Evolutionary conservation across 495 filamentous ascomycete genomes (phyloP).

Genomic region (Penicillium bialowiezense): DNA sequence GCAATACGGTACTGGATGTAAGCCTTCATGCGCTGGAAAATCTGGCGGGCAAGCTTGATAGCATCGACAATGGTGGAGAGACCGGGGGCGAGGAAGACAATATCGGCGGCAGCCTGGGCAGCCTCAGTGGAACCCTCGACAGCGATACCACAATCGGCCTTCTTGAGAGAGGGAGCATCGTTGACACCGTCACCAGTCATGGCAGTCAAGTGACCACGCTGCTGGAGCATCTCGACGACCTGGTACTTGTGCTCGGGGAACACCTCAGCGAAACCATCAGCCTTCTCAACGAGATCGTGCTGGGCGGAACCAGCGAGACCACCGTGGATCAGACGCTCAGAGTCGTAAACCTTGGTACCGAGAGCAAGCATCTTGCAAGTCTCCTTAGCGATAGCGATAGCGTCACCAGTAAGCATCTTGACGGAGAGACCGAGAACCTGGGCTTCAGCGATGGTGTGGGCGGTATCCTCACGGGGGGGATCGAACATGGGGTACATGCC

Average conservation of each 20-base stretch:
- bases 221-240: slow-evolving; percentile 74
- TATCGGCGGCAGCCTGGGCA: slow-evolving; percentile 74
- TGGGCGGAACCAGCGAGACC: slow-evolving; percentile 69
- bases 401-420: slow-evolving; percentile 80
- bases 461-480: slow-evolving; percentile 73
- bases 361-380: slow-evolving; percentile 79
- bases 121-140: slow-evolving; percentile 76
- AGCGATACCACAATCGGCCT: slow-evolving; percentile 73
- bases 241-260: slow-evolving; percentile 79
- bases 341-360: slow-evolving; percentile 77
- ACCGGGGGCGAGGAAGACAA: slow-evolving; percentile 77
- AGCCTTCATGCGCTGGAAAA: slow-evolving; percentile 81
- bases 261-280: slow-evolving; percentile 74
- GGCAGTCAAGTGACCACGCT: slow-evolving; percentile 70
- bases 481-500: slow-evolving; percentile 80
- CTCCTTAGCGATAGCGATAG: slow-evolving; percentile 76
- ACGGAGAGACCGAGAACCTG: slow-evolving; percentile 73
- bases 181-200: slow-evolving; percentile 78
- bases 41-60: slow-evolving; percentile 76
- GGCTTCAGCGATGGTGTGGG: slow-evolving; percentile 73
- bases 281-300: slow-evolving; percentile 73
- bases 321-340: slow-evolving; percentile 69
- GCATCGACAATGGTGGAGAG: slow-evolving; percentile 72
- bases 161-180: slow-evolving; percentile 71
- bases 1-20: slow-evolving; percentile 82